Evolutionary conservation across 1,139 yeast species (phyloP).

Genomic region (Blastobotrys indianensis): DNA sequence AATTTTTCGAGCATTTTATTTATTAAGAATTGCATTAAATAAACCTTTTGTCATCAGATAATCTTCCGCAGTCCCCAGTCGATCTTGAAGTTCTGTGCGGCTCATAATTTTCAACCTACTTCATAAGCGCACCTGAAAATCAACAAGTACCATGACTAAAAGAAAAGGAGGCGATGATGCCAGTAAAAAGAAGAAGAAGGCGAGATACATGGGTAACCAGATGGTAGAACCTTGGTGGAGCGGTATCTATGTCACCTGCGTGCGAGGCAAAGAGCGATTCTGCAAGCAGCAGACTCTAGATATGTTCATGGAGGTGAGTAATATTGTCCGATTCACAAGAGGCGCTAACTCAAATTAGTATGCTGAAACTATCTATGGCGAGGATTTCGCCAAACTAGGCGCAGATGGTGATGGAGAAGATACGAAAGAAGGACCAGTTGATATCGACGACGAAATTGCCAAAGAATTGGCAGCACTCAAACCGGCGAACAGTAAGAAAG

Average conservation of each 20-base stretch:
- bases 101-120: too few relatives aligned
- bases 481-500: conserved; percentile 32
- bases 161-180: not conserved
- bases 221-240: conserved; percentile 66
- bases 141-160: not conserved
- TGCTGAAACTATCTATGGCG: conserved; percentile 33
- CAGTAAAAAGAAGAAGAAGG: conserved; percentile 1
- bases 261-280: conserved; percentile 66
- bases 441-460: conserved; percentile 68
- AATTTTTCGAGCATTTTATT: too few relatives aligned
- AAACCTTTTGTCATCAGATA: too few relatives aligned
- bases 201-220: conserved; percentile 9
- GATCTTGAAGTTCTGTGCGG: too few relatives aligned
- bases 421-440: conserved; percentile 39
- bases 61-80: too few relatives aligned
- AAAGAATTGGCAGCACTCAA: conserved; percentile 60
- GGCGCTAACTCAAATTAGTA: conserved; percentile 14
- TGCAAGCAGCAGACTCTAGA: conserved; percentile 68
- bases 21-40: too few relatives aligned
- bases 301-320: conserved; percentile 45
- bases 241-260: conserved; percentile 84
- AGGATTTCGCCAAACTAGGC: conserved; percentile 25
- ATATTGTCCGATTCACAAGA: not conserved
- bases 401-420: conserved; percentile 34
- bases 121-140: too few relatives aligned